Evolutionary conservation across 1,284 basidiomycete genomes (phyloP).

Genomic region (Termitomyces sp.): DNA sequence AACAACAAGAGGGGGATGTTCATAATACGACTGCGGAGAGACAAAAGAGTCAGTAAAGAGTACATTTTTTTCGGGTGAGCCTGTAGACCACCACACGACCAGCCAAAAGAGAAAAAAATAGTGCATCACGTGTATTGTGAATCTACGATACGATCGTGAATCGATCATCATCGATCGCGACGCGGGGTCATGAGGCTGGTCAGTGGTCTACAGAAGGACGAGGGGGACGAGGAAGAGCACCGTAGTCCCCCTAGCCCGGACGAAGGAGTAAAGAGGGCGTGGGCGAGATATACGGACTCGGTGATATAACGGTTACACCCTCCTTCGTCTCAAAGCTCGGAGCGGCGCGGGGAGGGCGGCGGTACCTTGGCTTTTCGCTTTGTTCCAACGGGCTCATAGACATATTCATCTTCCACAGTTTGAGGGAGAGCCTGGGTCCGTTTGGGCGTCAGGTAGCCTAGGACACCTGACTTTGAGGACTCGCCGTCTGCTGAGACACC

Average conservation of each 20-base stretch:
- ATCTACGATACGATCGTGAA: slow-evolving; percentile 23
- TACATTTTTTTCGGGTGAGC: slow-evolving; percentile 21
- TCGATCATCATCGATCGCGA: slow-evolving; percentile 35
- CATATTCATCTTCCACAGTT: slow-evolving; percentile 70
- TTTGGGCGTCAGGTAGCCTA: slow-evolving; percentile 71
- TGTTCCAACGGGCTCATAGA: slow-evolving; percentile 61
- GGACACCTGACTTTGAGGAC: slow-evolving; percentile 48
- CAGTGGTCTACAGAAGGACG: slow-evolving; percentile 50
- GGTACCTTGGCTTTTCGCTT: slow-evolving; percentile 86
- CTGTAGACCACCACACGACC: slow-evolving; percentile 38
- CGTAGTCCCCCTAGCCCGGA: slow-evolving; percentile 81
- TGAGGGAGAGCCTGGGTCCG: slow-evolving; percentile 68
- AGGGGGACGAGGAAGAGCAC: slow-evolving; percentile 72
- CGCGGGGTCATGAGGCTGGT: slow-evolving; percentile 32
- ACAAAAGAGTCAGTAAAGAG: slow-evolving; percentile 38
- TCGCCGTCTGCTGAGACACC: slow-evolving; percentile 28
- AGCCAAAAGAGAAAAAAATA: slow-evolving; percentile 26
- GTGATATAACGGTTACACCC: slow-evolving; percentile 43
- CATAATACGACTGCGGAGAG: slow-evolving; percentile 42
- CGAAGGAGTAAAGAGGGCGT: slow-evolving; percentile 62
- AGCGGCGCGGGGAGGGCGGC: slow-evolving; percentile 72
- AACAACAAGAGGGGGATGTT: slow-evolving; percentile 58
- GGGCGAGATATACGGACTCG: slow-evolving; percentile 66
- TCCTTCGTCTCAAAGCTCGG: slow-evolving; percentile 90
- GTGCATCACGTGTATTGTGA: slow-evolving; percentile 35